Evolutionary conservation across 1,139 yeast genomes (phyloP).

Genomic region (Kurtzmaniella quercitrusa): DNA sequence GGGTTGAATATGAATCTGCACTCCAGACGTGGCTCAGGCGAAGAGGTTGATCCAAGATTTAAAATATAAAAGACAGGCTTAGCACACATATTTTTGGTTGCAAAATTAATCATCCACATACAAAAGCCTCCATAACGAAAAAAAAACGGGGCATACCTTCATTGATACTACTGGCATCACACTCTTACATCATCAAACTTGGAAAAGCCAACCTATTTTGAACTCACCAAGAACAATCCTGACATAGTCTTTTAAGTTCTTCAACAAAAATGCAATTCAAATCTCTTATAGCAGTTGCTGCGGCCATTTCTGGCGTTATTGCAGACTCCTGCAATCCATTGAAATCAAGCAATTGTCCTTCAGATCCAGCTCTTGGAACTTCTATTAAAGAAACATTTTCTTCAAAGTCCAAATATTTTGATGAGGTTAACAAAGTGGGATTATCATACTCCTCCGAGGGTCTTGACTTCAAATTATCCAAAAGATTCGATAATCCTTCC

Average conservation of each 20-base stretch:
- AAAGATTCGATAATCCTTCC: slow-evolving; percentile 72
- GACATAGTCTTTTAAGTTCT: not conserved
- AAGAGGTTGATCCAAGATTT: not conserved
- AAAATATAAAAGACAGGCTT: not conserved
- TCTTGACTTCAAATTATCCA: slow-evolving; percentile 51
- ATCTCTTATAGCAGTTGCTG: slow-evolving; percentile 5
- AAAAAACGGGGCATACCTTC: not conserved
- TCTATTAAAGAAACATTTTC: slow-evolving; percentile 50
- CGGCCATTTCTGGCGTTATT: slow-evolving; percentile 10
- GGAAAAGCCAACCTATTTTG: not conserved
- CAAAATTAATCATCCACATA: not conserved
- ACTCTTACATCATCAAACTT: not conserved
- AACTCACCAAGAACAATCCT: not conserved
- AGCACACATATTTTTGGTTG: not conserved
- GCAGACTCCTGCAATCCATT: slow-evolving; percentile 31
- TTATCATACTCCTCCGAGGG: slow-evolving; percentile 39
- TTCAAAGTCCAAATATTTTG: slow-evolving; percentile 38
- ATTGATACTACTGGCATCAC: not conserved
- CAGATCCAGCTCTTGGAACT: slow-evolving; percentile 55
- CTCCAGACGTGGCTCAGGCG: no score
- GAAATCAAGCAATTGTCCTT: slow-evolving; percentile 22
- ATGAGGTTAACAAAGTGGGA: slow-evolving; percentile 24
- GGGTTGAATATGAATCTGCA: no score
- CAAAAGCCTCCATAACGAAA: not conserved
- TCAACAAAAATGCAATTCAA: slow-evolving; percentile 3